phyloP scores from a whole-genome alignment of 495 filamentous ascomycete species.

The Daldinia caldariorum region DNA sequence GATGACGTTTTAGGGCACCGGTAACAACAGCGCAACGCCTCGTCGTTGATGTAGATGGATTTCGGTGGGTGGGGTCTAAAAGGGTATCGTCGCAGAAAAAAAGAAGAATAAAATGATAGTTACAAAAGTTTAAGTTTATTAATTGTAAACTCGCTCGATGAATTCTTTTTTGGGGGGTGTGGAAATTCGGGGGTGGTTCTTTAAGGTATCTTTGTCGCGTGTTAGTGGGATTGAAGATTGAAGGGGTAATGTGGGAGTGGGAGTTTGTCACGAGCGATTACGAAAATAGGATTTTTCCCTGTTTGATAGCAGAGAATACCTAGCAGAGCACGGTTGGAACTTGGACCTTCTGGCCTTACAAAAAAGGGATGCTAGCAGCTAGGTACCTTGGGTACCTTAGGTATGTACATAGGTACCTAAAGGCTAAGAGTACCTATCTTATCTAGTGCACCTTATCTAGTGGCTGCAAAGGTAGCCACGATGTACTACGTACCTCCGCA shows the following conservation, averaged over 20 bases:
- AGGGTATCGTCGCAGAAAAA: constrained; percentile 6
- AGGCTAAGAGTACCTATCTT: too few species aligned
- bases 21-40: not conserved
- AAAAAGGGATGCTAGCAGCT: not conserved
- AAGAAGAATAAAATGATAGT: not conserved
- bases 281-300: constrained; percentile 10
- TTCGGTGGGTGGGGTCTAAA: constrained; percentile 1
- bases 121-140: constrained; percentile 3
- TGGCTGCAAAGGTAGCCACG: not conserved
- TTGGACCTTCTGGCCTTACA: not conserved
- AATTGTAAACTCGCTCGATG: constrained; percentile 7
- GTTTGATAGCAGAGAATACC: constrained; percentile 9
- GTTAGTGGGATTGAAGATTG: constrained; percentile 4
- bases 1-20: constrained; percentile 18
- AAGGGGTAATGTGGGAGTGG: constrained; percentile 9
- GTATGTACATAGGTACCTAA: constrained; percentile 1
- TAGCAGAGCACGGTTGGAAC: not conserved
- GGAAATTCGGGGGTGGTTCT: not conserved
- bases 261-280: constrained; percentile 5
- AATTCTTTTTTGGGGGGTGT: constrained; percentile 5
- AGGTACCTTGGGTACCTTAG: too few species aligned
- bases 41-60: not conserved
- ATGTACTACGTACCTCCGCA: constrained; percentile 8
- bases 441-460: not conserved
- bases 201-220: constrained; percentile 5